These are phyloP conservation scores for Crucihimalaya himalaica DNA, from an alignment of 345 rosid genomes.

Conservation along the genomic window DNA sequence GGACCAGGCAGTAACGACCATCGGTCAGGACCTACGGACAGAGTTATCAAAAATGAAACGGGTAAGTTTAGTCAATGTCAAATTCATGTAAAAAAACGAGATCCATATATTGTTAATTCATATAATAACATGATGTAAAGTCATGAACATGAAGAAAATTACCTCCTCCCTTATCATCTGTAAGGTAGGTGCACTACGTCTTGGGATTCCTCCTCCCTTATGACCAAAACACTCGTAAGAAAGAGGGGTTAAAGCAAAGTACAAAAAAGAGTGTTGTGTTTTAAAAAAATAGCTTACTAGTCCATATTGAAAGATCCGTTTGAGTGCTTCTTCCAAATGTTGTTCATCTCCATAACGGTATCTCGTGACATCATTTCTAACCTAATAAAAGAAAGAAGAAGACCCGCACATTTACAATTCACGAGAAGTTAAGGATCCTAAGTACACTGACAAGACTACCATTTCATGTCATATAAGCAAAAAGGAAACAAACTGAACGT, in stretches of 20 bases:
- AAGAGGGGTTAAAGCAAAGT: background rate
- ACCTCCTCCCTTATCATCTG: constrained; percentile 88
- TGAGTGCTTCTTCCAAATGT: constrained; percentile 90
- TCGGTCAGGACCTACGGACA: constrained; percentile 64
- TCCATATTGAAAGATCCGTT: constrained; percentile 89
- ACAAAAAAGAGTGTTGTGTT: background rate
- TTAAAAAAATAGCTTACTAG: constrained; percentile 51
- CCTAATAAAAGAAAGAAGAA: constrained; percentile 44
- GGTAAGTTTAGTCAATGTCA: background rate
- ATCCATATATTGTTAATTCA: too few species aligned
- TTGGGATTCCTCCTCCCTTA: constrained; percentile 92
- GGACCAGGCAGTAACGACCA: constrained; percentile 76
- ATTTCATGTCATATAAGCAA: background rate
- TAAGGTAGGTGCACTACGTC: constrained; percentile 81
- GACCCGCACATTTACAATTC: background rate
- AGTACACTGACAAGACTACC: background rate
- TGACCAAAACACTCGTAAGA: background rate
- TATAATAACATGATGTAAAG: background rate
- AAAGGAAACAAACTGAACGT: background rate
- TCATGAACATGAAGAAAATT: constrained; percentile 13
- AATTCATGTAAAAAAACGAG: too few species aligned
- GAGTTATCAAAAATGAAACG: background rate
- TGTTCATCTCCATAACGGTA: constrained; percentile 96
- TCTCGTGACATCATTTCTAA: constrained; percentile 83
- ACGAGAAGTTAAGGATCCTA: background rate